These are phyloP conservation scores for Chamaecrista fasciculata DNA, from an alignment of 306 rosid species.

Conservation along the genomic window DNA sequence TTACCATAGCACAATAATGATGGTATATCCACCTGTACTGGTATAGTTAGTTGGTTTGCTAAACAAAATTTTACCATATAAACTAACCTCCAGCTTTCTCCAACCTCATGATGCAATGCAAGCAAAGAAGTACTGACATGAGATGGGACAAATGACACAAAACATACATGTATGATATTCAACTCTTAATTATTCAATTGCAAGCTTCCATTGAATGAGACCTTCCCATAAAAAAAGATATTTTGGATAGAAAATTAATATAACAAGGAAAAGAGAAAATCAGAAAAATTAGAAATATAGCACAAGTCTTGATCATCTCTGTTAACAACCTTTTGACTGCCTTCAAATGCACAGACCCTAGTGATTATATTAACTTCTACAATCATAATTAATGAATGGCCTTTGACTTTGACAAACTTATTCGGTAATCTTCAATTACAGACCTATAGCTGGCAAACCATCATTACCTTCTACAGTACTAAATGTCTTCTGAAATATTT, in stretches of 20 bases:
- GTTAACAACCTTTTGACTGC: background rate
- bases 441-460: background rate
- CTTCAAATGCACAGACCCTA: background rate
- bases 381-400: background rate
- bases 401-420: background rate
- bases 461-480: background rate
- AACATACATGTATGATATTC: background rate
- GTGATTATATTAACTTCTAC: background rate
- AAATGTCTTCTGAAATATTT: background rate
- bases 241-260: too few relatives aligned
- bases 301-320: background rate
- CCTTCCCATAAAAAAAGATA: too few relatives aligned
- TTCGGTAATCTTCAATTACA: background rate
- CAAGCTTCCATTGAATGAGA: background rate
- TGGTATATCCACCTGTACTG: conserved; percentile 96
- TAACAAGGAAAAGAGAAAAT: too few relatives aligned
- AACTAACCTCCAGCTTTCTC: conserved; percentile 10
- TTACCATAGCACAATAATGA: conserved; percentile 92
- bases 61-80: background rate
- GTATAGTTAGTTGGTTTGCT: conserved; percentile 19
- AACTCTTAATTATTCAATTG: background rate
- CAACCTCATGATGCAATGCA: conserved; percentile 5
- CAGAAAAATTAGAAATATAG: too few relatives aligned
- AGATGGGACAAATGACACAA: too few relatives aligned
- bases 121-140: background rate